phyloP scores from a whole-genome alignment of 805 yeast genomes.

The Ogataea glucozyma region DNA sequence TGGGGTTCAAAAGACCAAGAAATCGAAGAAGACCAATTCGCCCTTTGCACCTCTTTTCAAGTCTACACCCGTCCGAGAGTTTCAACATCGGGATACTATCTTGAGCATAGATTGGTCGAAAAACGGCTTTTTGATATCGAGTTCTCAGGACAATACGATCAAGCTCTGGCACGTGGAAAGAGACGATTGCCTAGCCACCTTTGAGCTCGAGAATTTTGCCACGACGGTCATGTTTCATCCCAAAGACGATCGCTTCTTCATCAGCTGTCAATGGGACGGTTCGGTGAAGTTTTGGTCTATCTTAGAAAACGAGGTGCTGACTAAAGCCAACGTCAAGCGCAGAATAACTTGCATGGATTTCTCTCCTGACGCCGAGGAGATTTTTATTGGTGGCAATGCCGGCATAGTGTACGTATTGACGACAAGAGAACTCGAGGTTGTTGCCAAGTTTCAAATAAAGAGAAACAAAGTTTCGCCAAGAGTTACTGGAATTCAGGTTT shows the following conservation, averaged over 20 bases:
- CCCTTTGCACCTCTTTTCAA: constrained; percentile 77
- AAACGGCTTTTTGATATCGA: constrained; percentile 74
- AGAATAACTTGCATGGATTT: constrained; percentile 75
- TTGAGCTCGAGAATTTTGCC: constrained; percentile 77
- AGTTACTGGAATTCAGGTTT: constrained; percentile 73
- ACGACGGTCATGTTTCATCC: constrained; percentile 82
- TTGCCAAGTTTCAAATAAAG: constrained; percentile 46
- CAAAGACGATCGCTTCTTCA: constrained; percentile 80
- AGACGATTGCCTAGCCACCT: constrained; percentile 58
- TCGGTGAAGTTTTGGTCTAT: constrained; percentile 81
- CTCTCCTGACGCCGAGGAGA: constrained; percentile 61
- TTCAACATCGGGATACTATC: constrained; percentile 65
- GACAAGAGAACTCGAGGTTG: constrained; percentile 59
- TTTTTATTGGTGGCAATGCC: constrained; percentile 75
- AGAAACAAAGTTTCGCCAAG: constrained; percentile 52
- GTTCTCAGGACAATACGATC: constrained; percentile 84
- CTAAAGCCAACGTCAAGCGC: constrained; percentile 58
- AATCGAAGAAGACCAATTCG: constrained; percentile 25
- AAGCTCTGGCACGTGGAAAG: constrained; percentile 84
- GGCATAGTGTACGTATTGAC: constrained; percentile 65
- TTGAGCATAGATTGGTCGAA: constrained; percentile 86
- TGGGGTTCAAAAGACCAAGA: constrained; percentile 7
- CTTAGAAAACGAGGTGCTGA: constrained; percentile 66
- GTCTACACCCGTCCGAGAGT: constrained; percentile 58
- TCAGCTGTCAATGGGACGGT: constrained; percentile 80